Evolutionary conservation across 495 filamentous ascomycete species (phyloP), one percentile per base, ranked within the genome.

Genomic region (Hapsidospora chrysogenum): DNA sequence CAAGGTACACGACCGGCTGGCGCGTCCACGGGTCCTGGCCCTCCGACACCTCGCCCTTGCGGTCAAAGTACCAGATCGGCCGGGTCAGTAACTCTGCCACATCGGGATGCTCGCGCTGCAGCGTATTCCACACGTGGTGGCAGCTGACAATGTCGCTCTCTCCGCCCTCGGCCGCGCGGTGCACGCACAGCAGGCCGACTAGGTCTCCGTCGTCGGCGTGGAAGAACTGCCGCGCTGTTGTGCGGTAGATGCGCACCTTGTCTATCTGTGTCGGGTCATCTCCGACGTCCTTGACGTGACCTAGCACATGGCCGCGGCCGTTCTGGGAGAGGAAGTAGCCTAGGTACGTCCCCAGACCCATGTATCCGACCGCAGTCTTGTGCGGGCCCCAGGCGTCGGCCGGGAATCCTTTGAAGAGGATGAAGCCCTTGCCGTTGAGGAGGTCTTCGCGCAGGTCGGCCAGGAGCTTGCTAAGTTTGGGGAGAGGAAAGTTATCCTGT

Each of bases 41-140:
- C 25, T 64, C 60, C 22, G 67, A 74, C 2, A 68, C 73, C 58
- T 92, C 85, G 29, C 85, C 85, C 56, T 94, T 94, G 41, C 85
- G 80, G 52, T 94, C 85, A 49, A 94, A 89, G 58, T 89, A 92
- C 85, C 85, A 94, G 45, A 79, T 73, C 0, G 84, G 82, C 39
- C 73, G 56, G 2, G 77, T 76, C 33, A 94, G 61, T 21, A 71
- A 71, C 53, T 77, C 68, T 0, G 80, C 70, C 6, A 92, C 77
- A 43, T 89, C 84, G 0, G 84, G 85, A 3, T 78, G 72, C 50
- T 85, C 74, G 7, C 41, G 46, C 50, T 81, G 76, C 5, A 94
- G 64, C 11, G 63, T 64, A 53, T 92, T 92, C 68, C 77, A 94
- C 39, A 94, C 76, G 37, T 78, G 57, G 53, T 94, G 85, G 4